Conservation (phyloP, 108 stramenopile species). For the Heterococcus sp. region DNA sequence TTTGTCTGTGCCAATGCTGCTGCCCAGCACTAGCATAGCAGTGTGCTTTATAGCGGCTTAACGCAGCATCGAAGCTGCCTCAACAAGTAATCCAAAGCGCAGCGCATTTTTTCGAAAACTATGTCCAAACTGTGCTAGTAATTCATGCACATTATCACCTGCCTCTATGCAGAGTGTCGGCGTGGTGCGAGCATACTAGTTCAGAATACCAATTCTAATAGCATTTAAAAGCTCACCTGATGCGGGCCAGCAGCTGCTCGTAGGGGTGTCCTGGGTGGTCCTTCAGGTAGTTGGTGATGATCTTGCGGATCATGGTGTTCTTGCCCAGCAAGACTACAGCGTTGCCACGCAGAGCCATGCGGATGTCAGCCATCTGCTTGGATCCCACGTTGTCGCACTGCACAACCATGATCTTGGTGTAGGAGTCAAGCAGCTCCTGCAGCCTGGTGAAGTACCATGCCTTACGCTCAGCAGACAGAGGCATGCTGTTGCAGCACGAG, state of each 20-base stretch:
- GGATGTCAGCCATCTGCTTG: constrained; percentile 89
- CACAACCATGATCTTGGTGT: constrained; percentile 84
- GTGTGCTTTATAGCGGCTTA: too few species aligned
- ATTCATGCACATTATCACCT: too few species aligned
- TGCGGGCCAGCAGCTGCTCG: constrained; percentile 22
- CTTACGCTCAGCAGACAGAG: constrained; percentile 43
- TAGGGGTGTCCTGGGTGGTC: constrained; percentile 86
- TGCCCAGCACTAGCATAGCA: too few species aligned
- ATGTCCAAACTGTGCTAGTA: too few species aligned
- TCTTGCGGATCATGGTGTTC: constrained; percentile 97
- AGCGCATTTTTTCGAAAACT: too few species aligned
- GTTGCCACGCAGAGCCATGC: constrained; percentile 80
- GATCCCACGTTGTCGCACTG: constrained; percentile 93
- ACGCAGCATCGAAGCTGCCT: too few species aligned
- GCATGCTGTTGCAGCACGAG: constrained; percentile 13
- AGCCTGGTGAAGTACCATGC: constrained; percentile 45
- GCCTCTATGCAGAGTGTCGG: neutral
- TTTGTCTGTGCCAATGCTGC: too few species aligned
- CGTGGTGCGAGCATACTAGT: too few species aligned
- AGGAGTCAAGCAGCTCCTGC: constrained; percentile 35
- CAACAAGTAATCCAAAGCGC: too few species aligned
- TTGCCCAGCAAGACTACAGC: constrained; percentile 97
- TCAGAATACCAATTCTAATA: too few species aligned
- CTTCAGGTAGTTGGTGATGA: constrained; percentile 79
- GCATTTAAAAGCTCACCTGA: neutral